Evolutionary conservation across 2,329 filamentous ascomycete species (phyloP), one percentile per base, ranked within the genome.

Genomic region (Reticulascus tulasneorum): DNA sequence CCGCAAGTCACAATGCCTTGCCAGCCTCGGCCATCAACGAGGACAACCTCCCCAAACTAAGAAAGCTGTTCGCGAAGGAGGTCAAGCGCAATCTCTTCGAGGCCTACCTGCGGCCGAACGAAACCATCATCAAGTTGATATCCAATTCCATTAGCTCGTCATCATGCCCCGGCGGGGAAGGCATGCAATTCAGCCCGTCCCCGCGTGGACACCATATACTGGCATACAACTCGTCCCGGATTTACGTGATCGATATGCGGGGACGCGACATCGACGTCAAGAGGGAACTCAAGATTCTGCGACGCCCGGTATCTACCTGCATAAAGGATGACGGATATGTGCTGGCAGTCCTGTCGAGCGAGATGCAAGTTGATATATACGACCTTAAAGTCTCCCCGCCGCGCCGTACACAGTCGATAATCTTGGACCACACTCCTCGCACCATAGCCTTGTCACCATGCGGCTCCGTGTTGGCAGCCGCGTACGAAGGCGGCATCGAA

Each of bases 401-500:
- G 12, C 81, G 77, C 51, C 76, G 85, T 44, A 76, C 77, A n/a
- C 81, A 84, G 52, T 84, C 84, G 21, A 73, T 95, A 38, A 75
- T 84, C 29, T 70, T 95, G 42, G 85, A 91, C 50, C 82, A 93
- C 56, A 77, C 79, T 37, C 86, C 89, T 8, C 78, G 82, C 36
- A 80, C 86, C 11, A 84, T 95, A 46, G 82, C 85, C 12, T 65
- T 95, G 20, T 91, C 88, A 1, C 86, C 88, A 2, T 86, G 84
- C 45, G 87, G 86, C 17, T 80, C 82, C 27, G 85, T 95, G 11
- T 64, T 95, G 29, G 89, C 89, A 17, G 84, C 87, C 12, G 88
- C 88, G 7, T 94, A 90, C 58, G 81, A 88, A 52, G 85, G 86
- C 37, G 86, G 86, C n/a, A 90, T 95, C 44, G 89, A 95, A 58